phyloP scores from a whole-genome alignment of 495 filamentous ascomycete species.

The Penicilliopsis zonata region DNA sequence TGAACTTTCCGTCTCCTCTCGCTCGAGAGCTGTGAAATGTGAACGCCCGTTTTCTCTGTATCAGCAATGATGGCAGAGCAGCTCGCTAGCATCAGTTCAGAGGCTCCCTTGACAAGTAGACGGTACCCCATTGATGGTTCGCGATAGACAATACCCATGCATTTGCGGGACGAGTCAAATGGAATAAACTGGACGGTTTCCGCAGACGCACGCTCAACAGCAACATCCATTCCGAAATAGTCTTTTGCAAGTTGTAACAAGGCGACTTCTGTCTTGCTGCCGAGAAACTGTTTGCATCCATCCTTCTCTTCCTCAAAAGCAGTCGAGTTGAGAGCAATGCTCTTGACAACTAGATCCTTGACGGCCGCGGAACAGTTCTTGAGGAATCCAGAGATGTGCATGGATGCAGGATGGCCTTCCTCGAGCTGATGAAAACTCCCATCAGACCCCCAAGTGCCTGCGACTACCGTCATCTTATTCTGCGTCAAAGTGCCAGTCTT shows the following conservation, averaged over 20 bases:
- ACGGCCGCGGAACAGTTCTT: slow-evolving; percentile 24
- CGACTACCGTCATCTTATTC: slow-evolving; percentile 61
- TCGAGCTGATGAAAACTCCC: slow-evolving; percentile 35
- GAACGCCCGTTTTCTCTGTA: slow-evolving; percentile 19
- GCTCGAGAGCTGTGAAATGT: slow-evolving; percentile 22
- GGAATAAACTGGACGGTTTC: slow-evolving; percentile 52
- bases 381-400: slow-evolving; percentile 20
- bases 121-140: slow-evolving; percentile 43
- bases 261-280: slow-evolving; percentile 65
- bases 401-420: slow-evolving; percentile 10
- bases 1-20: slow-evolving; percentile 16
- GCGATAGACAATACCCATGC: slow-evolving; percentile 54
- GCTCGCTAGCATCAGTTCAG: slow-evolving; percentile 49
- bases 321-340: slow-evolving; percentile 54
- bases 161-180: slow-evolving; percentile 58
- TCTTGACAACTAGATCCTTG: slow-evolving; percentile 42
- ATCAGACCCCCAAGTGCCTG: slow-evolving; percentile 45
- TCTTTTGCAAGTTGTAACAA: slow-evolving; percentile 49
- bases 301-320: slow-evolving; percentile 51
- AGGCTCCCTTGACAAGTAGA: slow-evolving; percentile 57
- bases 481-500: slow-evolving; percentile 63
- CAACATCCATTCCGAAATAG: slow-evolving; percentile 52
- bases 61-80: slow-evolving; percentile 28
- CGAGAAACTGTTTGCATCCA: slow-evolving; percentile 46
- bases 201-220: slow-evolving; percentile 43